phyloP scores from a whole-genome alignment of 1,284 basidiomycete genomes.

The Wallemia ichthyophaga region DNA sequence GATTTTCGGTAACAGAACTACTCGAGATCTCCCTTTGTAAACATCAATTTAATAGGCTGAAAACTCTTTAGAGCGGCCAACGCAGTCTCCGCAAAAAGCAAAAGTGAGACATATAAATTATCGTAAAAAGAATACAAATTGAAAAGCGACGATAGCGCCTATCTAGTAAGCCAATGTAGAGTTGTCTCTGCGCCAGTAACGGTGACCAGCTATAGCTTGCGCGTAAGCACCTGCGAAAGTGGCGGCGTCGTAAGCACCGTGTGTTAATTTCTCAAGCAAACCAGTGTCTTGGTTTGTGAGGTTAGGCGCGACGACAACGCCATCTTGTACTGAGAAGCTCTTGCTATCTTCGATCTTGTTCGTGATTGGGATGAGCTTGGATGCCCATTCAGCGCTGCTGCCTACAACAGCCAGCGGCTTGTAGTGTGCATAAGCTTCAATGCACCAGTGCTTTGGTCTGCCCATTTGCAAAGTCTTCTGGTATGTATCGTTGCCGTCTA shows the following conservation, averaged over 20 bases:
- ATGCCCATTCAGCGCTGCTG: slow-evolving; percentile 7
- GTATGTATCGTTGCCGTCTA: slow-evolving; percentile 8
- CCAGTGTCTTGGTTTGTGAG: slow-evolving; percentile 6
- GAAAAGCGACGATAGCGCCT: too few relatives aligned
- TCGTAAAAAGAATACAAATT: too few relatives aligned
- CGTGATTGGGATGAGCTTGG: slow-evolving; percentile 7
- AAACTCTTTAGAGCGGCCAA: too few relatives aligned
- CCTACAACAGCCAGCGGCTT: slow-evolving; percentile 9
- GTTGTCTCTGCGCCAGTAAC: slow-evolving; percentile 6
- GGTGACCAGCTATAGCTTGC: slow-evolving; percentile 7
- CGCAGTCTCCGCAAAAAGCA: too few relatives aligned
- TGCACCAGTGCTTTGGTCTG: slow-evolving; percentile 7
- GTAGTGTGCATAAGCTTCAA: slow-evolving; percentile 8
- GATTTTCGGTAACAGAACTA: too few relatives aligned
- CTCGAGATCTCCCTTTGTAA: too few relatives aligned
- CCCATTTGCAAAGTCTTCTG: slow-evolving; percentile 8
- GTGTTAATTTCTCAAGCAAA: not conserved
- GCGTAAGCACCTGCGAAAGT: slow-evolving; percentile 8
- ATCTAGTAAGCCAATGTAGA: not conserved
- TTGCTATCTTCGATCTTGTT: slow-evolving; percentile 7
- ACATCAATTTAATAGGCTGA: too few relatives aligned
- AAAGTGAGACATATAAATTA: too few relatives aligned
- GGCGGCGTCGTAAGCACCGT: slow-evolving; percentile 6
- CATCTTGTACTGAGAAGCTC: slow-evolving; percentile 8
- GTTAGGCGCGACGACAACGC: slow-evolving; percentile 9